Evolutionary conservation across 164 flowering plant species (phyloP), one percentile per base, ranked within the genome.

Genomic region (Kingdonia uniflora): DNA sequence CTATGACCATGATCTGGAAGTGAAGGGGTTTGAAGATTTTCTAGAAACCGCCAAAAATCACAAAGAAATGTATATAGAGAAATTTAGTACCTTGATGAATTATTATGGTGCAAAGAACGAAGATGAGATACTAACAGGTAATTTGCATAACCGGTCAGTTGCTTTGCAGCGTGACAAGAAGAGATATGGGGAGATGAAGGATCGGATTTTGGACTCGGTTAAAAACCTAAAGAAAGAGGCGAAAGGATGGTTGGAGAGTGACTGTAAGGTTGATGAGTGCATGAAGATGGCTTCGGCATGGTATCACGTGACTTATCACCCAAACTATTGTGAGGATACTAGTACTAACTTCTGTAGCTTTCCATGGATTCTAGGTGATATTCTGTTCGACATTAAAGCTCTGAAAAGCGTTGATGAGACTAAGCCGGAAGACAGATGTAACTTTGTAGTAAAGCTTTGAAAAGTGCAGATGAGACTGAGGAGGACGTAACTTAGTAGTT

Each of bases 271-370:
- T n/a, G 15, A 60, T 12, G 77, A 82, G 7, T 55, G 56, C 19
- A 67, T 54, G 47, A 61, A 60, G 55, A 26, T 94, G 84, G 99
- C 96, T 11, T 81, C 94, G 0, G 96, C 99, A 0, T 89, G 97
- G 97, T 94, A 89, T 55, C 83, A 82, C 63, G 90, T 89, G 11
- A 73, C 96, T 3, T 89, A 89, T 55, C 95, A 85, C 56, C 86
- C 86, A 5, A 56, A 51, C 14, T 72, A 72, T 38, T 60, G 29
- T 43, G 49, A 46, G 2, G 70, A 63, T 35, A 57, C 63, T 8
- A 29, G 35, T 19, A 39, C 37, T 21, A 73, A 58, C 26, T 87
- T 68, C 69, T 51, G 84, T 69, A 80, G 96, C 71, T 87, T 94
- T 65, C 99, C 95, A 1, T 89, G 99, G 99, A 71, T 74, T 43